Evolutionary conservation across 78 protist genomes (phyloP).

Genomic region (slime mould (Dictyostelium discoideum)): dicty_2.7 NC_007089.4:6177501-6178000

Average conservation of each 20-base stretch:
- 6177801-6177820: too few species aligned
- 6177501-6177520: background rate
- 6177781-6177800: background rate
- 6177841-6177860: background rate
- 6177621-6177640: background rate
- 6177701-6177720: conserved; percentile 19
- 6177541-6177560: conserved; percentile 63
- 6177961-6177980: background rate
- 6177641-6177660: background rate
- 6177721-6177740: background rate
- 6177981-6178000: conserved; percentile 37
- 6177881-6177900: background rate
- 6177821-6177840: too few species aligned
- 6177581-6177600: background rate
- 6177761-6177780: background rate
- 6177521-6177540: conserved; percentile 48
- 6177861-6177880: background rate
- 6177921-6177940: background rate
- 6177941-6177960: background rate
- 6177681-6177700: conserved; percentile 67
- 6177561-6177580: conserved; percentile 52
- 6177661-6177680: conserved; percentile 43
- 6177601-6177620: background rate
- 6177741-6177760: background rate
- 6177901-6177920: background rate